Evolutionary conservation across 2,329 filamentous ascomycete species (phyloP), one percentile per base, ranked within the genome.

Genomic region (Huntiella bhutanensis): DNA sequence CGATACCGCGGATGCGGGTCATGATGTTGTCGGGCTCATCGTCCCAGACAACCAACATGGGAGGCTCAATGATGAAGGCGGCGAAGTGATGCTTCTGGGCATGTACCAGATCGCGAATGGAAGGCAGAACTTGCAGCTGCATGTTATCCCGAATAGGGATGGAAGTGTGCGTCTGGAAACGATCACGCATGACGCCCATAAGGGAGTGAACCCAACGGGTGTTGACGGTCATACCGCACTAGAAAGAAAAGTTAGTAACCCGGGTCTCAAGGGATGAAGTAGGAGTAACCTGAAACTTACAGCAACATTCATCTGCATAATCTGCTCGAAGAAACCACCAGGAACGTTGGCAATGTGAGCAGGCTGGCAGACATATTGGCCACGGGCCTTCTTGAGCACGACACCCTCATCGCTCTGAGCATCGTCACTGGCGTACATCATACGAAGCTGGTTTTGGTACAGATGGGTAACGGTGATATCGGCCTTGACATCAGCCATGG

Each of bases 161-260:
- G 52, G 70, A 76, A 12, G 70, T 62, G 16, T 63, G 52, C 10
- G 16, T 35, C 2, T 55, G 53, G 4, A 46, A 48, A 16, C 66
- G 62, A 40, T 63, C 66, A 42, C 65, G 60, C 48, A 68, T 61
- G 3, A 60, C 58, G 38, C 55, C 55, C 5, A 80, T 61, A 51
- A 81, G 68, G 22, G 76, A 65, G 52, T 72, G 70, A 54, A 80
- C 75, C 36, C 80, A 69, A 49, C 69, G 65, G 3, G 76, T 80
- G 55, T 73, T 77, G 52, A 80, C 66, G 3, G 77, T 82, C 69
- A 81, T 77, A 43, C 76, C 76, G 54, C 69, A 74, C 71, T 78
- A 41, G 13, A 7, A n/a, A 5, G 3, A 2, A 5, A 2, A 17
- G 41, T 41, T 41, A 46, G 44, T 41, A 37, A n/a, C 12, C 19